Evolutionary conservation across 2,329 filamentous ascomycete genomes (phyloP), one percentile per base, ranked within the genome.

Genomic region (Claviceps arundinis): DNA sequence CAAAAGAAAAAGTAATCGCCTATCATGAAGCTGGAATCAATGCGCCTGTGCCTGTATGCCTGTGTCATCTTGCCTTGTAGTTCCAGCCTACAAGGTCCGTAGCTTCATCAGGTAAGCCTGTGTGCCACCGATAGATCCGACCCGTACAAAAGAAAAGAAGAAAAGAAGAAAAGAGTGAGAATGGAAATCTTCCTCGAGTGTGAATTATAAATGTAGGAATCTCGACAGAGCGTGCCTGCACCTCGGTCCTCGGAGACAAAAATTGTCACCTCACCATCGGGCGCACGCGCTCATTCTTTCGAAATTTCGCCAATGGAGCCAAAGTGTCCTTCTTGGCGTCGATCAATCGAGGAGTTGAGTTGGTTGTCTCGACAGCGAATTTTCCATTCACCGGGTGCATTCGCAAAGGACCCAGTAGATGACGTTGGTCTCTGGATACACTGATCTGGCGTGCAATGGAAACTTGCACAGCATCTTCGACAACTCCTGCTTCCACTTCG

Each of bases 391-490:
- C 42, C 8, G 51, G 48, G 37, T 50, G 52, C 46, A 51, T 55
- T 65, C 74, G 70, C 41, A 81, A 65, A 13, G 79, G 78, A n/a
- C 75, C 72, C 17, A 84, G 67, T 56, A 84, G 67, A 60, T 76
- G 74, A 17, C 77, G 71, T 63, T 85, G 82, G 64, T 81, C 73
- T 13, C 76, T 69, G 13, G 80, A 83, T 26, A 85, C 70, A 57
- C 78, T 83, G 57, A 86, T 84, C 62, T 85, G 81, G 1, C 83
- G 72, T 0, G 82, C 82, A 57, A 86, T 85, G 1, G 81, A 84
- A 46, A 83, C 72, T 63, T 84, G 77, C 4, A 82, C 80, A 1
- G 81, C 78, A 44, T 73, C 73, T 56, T 75, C 73, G 14, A 77
- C 64, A 6, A 68, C 70, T 22, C 60, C 57, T 17, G 57, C 52